A percentile compares a stretch with the other conserved stretches of the same genome.
These are phyloP conservation scores for Kwoniella sp. DNA, from an alignment of 768 basidiomycete species.

Conservation along the genomic window DNA sequence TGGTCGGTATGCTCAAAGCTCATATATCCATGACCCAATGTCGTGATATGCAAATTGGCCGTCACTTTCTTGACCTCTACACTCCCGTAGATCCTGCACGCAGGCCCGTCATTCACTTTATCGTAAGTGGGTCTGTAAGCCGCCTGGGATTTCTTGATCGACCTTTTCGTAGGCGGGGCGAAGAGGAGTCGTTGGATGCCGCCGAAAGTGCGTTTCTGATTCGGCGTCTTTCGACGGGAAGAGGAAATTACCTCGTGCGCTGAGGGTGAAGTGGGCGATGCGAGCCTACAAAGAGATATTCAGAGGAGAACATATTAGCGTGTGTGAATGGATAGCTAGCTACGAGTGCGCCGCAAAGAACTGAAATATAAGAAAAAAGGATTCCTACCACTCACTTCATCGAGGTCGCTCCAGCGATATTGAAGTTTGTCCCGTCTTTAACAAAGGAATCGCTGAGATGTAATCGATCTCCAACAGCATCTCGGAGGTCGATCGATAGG, in stretches of 20 bases:
- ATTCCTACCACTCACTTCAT: conserved; percentile 61
- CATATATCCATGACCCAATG: conserved; percentile 90
- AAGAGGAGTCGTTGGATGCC: conserved; percentile 45
- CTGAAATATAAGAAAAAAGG: background rate
- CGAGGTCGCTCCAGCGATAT: conserved; percentile 74
- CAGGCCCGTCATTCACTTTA: conserved; percentile 67
- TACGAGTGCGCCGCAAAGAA: too few species aligned
- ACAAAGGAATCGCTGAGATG: conserved; percentile 77
- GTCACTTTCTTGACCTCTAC: conserved; percentile 86
- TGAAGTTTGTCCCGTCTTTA: conserved; percentile 86
- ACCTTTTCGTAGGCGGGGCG: conserved; percentile 21
- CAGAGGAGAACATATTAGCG: background rate
- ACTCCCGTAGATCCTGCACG: conserved; percentile 84
- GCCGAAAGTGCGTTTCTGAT: conserved; percentile 35
- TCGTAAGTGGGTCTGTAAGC: conserved; percentile 75
- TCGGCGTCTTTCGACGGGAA: conserved; percentile 36
- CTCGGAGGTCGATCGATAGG: conserved; percentile 83
- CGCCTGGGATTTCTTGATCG: conserved; percentile 42
- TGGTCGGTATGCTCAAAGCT: conserved; percentile 87
- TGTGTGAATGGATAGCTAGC: background rate
- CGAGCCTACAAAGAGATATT: conserved; percentile 15
- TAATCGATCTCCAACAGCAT: conserved; percentile 89
- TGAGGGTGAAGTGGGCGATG: conserved; percentile 35
- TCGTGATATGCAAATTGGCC: conserved; percentile 91
- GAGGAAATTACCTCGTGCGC: conserved; percentile 47